Evolutionary conservation across 768 basidiomycete species (phyloP), one percentile per base, ranked within the genome.

Genomic region (Tylopilus plumbeoviolaceoides): DNA sequence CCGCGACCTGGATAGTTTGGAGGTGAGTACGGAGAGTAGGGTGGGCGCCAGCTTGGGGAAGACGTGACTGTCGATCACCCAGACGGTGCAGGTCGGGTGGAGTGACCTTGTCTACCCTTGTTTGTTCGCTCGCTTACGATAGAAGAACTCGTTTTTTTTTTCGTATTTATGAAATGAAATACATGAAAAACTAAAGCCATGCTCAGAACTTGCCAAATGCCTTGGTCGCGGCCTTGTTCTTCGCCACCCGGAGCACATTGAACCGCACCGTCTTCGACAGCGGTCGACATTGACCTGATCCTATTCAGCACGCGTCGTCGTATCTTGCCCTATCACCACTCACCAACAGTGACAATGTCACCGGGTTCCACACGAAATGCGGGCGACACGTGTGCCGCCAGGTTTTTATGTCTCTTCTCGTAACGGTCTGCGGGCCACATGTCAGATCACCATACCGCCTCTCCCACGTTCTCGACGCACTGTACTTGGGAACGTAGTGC

Each of bases 191-290:
- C 48, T 48, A 46, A 10, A 20, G 45, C 47, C 46, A 48, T 21
- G 43, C 64, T 74, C 73, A 93, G 79, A 98, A 98, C 84, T 98
- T 98, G 76, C 84, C 82, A 78, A 98, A 98, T 47, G 89, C 78
- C 81, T 95, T 97, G 54, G 83, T 73, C 31, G 91, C 70, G 11
- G 91, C 92, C 83, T 94, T 95, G 84, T 76, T 94, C 85, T 89
- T 92, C 60, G 84, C 72, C 72, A 99, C 95, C 66, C 95, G 89
- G 70, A 98, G 74, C 54, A 99, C 97, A 76, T 99, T 99, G 87
- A 99, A 99, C 47, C 97, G 91, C 66, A 98, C 92, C 31, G 95
- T 98, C 77, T 99, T 99, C 56, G 97, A 98, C 66, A 98, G 75
- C 63, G 97, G 97, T 70, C 97, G 89, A 80, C 97, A 99, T 84